Conservation (phyloP, 2,329 filamentous ascomycete species). For the Gaeumannomyces sp. region DNA sequence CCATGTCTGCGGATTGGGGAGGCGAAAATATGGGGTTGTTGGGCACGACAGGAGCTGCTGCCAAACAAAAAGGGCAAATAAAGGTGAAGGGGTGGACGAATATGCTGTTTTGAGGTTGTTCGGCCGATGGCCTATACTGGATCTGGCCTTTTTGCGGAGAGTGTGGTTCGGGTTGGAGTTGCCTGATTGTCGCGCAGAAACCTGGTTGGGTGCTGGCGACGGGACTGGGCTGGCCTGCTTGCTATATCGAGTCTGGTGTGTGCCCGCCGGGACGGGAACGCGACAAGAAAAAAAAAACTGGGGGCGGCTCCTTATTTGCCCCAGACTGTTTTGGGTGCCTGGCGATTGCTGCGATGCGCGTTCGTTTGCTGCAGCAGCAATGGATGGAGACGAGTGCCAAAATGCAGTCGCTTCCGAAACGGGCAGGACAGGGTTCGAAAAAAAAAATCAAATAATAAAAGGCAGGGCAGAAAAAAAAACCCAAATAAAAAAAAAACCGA, state of each 20-base stretch:
- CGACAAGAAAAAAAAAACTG: neutral
- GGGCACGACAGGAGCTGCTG: constrained; percentile 2
- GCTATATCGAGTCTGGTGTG: constrained; percentile 10
- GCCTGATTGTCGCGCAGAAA: constrained; percentile 45
- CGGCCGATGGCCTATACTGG: constrained; percentile 61
- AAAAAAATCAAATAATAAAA: neutral
- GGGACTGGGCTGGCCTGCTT: constrained; percentile 37
- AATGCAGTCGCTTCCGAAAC: constrained; percentile 1
- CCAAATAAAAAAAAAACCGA: constrained; percentile 5
- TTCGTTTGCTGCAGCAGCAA: neutral
- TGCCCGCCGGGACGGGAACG: neutral
- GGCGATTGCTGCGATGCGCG: constrained; percentile 1
- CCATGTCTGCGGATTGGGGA: constrained; percentile 44
- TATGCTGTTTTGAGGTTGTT: constrained; percentile 52
- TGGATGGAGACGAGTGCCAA: neutral
- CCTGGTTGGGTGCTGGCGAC: constrained; percentile 46
- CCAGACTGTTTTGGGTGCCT: constrained; percentile 1
- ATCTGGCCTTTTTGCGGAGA: constrained; percentile 45
- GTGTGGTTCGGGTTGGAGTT: constrained; percentile 29
- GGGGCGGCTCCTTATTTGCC: constrained; percentile 1
- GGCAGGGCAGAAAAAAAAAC: neutral
- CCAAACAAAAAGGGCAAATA: constrained; percentile 40
- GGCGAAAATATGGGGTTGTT: neutral
- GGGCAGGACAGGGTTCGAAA: neutral
- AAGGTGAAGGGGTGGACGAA: constrained; percentile 46